A percentile compares a stretch with the other conserved stretches of the same genome.
These are phyloP conservation scores for Andrographis paniculata DNA, from an alignment of 305 asterid genomes.

Conservation along the genomic window DNA sequence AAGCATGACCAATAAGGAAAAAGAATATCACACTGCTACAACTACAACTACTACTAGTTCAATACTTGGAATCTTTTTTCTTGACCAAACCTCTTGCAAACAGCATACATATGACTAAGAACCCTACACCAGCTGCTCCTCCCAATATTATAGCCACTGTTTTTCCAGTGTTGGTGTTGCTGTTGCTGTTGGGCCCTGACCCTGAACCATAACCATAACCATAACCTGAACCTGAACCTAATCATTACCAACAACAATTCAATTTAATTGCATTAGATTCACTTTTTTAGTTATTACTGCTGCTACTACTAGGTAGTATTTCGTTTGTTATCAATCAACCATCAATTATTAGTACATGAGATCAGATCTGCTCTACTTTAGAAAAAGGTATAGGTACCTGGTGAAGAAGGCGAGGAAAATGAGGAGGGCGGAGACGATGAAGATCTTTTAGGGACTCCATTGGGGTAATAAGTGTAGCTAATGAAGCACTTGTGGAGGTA, in stretches of 20 bases:
- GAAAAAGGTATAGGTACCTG: conserved; percentile 30
- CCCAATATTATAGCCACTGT: conserved; percentile 83
- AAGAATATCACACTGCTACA: neutral
- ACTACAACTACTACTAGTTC: neutral
- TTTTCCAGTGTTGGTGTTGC: conserved; percentile 67
- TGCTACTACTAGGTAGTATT: too few species aligned
- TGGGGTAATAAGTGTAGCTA: conserved; percentile 51
- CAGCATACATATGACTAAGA: conserved; percentile 54
- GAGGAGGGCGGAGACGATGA: conserved; percentile 35
- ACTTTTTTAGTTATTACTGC: too few species aligned
- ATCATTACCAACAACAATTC: too few species aligned
- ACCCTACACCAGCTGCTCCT: conserved; percentile 83
- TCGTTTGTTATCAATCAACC: conserved; percentile 23
- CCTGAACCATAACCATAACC: conserved; percentile 25
- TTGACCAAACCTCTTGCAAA: conserved; percentile 52
- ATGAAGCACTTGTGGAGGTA: conserved; percentile 82
- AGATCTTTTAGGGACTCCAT: conserved; percentile 59
- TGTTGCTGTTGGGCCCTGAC: conserved; percentile 49
- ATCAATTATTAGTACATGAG: too few species aligned
- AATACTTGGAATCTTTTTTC: conserved; percentile 66
- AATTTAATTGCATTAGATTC: too few species aligned
- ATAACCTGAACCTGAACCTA: too few species aligned
- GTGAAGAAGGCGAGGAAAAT: conserved; percentile 39
- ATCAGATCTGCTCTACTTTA: too few species aligned
- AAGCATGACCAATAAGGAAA: neutral